Base-by-base conservation (phyloP, 1,139 yeast genomes). In the Magnusiomyces sp. region DNA sequence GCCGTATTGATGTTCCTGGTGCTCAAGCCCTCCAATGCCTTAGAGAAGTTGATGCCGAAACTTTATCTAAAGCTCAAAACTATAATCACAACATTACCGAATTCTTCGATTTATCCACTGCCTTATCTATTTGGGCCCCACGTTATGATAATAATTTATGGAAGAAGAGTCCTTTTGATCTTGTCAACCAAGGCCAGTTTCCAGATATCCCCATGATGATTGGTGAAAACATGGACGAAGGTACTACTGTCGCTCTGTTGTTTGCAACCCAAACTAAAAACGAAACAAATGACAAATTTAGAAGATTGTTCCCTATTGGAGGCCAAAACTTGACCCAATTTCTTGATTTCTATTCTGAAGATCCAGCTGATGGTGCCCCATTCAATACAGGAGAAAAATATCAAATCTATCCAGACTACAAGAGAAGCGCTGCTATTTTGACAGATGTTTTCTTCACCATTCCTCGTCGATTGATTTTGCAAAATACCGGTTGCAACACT, bases 161-260 rank as follows among this genome's bases (percentile, higher is more conserved):
- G 20, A 31, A 49, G 7, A 51, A 51, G 13, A 47, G 38, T 27
- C 47, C 56, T 10, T 49, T 38, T 34, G 45, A 53, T 14, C 34
- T 56, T 20, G 39, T 55, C 2, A 33, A 14, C 5, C 36, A 46
- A 2, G 59, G 58, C 11, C 39, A 49, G 14, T 48, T 45, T 36
- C 53, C 60, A 31, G 42, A 51, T 17, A 53, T 59, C 5, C 62
- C 62, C 5, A 48, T 50, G 27, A 54, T 59, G 10, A 43, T 51
- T 37, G 62, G 62, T 9, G 52, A 51, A 39, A 55, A 58, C 43
- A 54, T 53, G 39, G 62, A 59, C 43, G 62, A 59, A 42, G 62
- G 62, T 1, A 55, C 61, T 2, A 11, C 53, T 11, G 55, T 59
- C 32, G 43, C 58, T 32, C 44, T 2, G 39, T 46, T 27, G 27